Evolutionary conservation across 2,329 filamentous ascomycete species (phyloP), one percentile per base, ranked within the genome.

Genomic region (Fusarium sp.): DNA sequence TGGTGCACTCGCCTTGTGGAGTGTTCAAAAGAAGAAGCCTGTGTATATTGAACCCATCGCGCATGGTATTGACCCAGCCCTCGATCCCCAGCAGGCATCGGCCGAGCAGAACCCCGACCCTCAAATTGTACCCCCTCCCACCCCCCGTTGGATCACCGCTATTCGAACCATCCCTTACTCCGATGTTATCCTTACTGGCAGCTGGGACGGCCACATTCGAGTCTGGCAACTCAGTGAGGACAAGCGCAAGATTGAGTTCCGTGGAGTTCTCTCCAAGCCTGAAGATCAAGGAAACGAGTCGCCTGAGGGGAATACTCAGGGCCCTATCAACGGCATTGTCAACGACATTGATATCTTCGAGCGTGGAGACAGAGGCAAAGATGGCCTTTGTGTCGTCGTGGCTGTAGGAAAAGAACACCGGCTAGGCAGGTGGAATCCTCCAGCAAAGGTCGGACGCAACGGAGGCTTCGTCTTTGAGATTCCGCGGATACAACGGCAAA

Each of bases 291-390:
- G 74, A 23, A 65, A 76, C 9, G 37, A 58, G 28, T 64, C 71
- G 6, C 67, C 74, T 12, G 77, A 78, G 19, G 75, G 78, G 37
- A 77, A 77, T 42, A 74, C 26, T 74, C 77, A 39, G 44, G 76
- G 71, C 8, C 71, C 76, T 19, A 84, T 94, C 56, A 88, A 87
- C 73, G 96, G 96, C 43, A 85, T 98, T 10, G 85, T 99, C 71
- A 99, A 98, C 77, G 94, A 93, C 72, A 90, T 99, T 62, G 89
- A 92, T 2, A 86, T 97, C 16, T 94, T 96, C 73, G 96, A 98
- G 79, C 86, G 93, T 19, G 93, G 94, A 6, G 91, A 93, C 19
- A 84, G 90, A 63, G 92, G 91, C 31, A 89, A 88, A 71, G 88
- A 92, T 58, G 94, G 94, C 1, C 80, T 98, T 3, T 95, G 93